Evolutionary conservation across 1,139 yeast species (phyloP), one percentile per base, ranked within the genome.

Genomic region (Diutina catenulata): DNA sequence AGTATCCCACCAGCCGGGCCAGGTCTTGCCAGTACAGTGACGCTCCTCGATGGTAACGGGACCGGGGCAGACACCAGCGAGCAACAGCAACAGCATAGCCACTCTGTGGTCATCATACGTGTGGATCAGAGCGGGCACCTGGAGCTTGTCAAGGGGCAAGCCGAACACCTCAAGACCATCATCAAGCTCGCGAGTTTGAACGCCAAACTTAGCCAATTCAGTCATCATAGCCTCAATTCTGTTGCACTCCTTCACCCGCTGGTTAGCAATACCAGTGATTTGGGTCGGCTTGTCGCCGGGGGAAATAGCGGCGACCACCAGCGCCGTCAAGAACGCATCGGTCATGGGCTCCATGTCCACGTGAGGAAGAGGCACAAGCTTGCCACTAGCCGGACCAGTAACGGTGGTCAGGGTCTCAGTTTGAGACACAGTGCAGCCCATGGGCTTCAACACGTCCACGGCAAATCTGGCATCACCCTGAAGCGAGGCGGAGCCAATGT

Each of bases 1-100:
- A 37, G 80, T 71, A 59, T 91, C 99, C 98, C 98, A 91, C 98
- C 98, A 91, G 33, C 97, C 97, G 15, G 99, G 99, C 99, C 99
- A 91, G 0, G 99, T 91, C 63, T 91, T 91, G 42, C 93, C 94
- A 3, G 95, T 93, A 55, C 96, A 86, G 24, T 82, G 71, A 60
- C 97, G 76, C 55, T 88, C 96, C 48, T 80, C 75, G 42, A 91
- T 76, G 47, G 77, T 66, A 2, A 82, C 93, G 2, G 64, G 64
- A 3, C 49, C 41, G 27, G 53, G 49, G 44, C 70, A 56, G 40
- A 70, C 57, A 5, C 76, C 76, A 3, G 95, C 91, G 41, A 93
- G 64, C 43, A 93, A 66, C 4, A 95, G 84, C 59, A 93, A 83
- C 41, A 95, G 82, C 99, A 91, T 91, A 15, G 99, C 99, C 25